Percentiles rank a stretch among this genome's conserved stretches.
phyloP scores from a whole-genome alignment of 2,329 filamentous ascomycete species.

The Trichoderma guizhouense region DNA sequence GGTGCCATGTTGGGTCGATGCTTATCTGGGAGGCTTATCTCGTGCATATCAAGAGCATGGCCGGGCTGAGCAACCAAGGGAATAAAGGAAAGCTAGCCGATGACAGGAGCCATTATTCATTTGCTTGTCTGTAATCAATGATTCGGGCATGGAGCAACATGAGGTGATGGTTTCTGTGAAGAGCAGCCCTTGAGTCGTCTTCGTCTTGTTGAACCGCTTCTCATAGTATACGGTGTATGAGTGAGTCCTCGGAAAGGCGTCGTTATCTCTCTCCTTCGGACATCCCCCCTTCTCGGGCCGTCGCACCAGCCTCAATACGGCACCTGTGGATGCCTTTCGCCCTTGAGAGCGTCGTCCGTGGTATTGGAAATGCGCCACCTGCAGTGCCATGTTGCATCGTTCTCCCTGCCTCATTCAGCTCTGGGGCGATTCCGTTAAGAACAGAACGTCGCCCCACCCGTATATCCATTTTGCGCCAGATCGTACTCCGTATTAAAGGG shows the following conservation, averaged over 20 bases:
- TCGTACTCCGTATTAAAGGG: not conserved
- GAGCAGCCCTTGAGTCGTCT: not conserved
- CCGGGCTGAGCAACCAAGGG: not conserved
- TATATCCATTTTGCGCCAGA: not conserved
- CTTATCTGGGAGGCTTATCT: slow-evolving; percentile 18
- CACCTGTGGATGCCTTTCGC: not conserved
- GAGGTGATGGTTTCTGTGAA: not conserved
- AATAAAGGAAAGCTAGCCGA: not conserved
- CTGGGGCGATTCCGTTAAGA: not conserved
- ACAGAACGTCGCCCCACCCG: not conserved
- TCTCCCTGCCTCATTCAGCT: not conserved
- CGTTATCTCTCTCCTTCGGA: not conserved
- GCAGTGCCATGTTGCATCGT: slow-evolving; percentile 10
- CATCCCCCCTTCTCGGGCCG: not conserved
- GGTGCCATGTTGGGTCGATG: slow-evolving; percentile 12
- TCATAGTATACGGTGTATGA: not conserved
- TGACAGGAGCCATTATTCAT: slow-evolving; percentile 8
- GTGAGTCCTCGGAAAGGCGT: not conserved
- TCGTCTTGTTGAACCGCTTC: not conserved
- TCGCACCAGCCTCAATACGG: not conserved
- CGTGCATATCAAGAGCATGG: not conserved
- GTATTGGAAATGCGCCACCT: not conserved
- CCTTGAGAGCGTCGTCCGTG: not conserved
- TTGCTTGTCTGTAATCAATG: not conserved
- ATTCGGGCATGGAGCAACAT: not conserved